phyloP scores from a whole-genome alignment of 768 basidiomycete genomes.

The Chalciporus piperatus region DNA sequence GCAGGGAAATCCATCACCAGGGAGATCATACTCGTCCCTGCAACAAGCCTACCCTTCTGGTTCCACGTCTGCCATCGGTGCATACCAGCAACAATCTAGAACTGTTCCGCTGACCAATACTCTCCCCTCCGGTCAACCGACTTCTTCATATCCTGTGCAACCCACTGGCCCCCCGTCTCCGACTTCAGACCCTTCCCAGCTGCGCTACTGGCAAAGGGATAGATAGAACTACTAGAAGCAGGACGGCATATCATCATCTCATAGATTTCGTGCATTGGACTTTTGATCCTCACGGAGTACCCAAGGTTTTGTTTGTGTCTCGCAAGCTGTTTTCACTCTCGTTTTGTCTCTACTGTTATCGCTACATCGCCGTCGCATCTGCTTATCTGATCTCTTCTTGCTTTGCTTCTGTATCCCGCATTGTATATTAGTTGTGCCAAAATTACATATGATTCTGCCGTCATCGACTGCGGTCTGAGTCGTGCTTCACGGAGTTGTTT shows the following conservation, averaged over 20 bases:
- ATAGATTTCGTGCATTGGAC: constrained; percentile 18
- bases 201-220: constrained; percentile 27
- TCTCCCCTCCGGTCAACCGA: constrained; percentile 22
- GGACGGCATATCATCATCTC: not conserved
- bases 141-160: constrained; percentile 22
- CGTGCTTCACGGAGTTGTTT: constrained; percentile 21
- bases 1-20: constrained; percentile 22
- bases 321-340: not conserved
- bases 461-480: not conserved
- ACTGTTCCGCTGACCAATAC: constrained; percentile 4
- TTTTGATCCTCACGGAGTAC: constrained; percentile 5
- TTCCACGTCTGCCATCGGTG: constrained; percentile 11
- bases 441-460: constrained; percentile 9
- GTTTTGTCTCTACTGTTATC: constrained; percentile 4
- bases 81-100: constrained; percentile 29
- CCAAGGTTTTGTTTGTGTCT: not conserved
- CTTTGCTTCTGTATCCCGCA: constrained; percentile 11
- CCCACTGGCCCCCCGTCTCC: constrained; percentile 25
- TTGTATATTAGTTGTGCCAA: constrained; percentile 14
- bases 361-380: constrained; percentile 10
- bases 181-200: constrained; percentile 26
- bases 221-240: constrained; percentile 12
- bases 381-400: constrained; percentile 1
- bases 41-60: constrained; percentile 25
- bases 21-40: constrained; percentile 26